These are phyloP conservation scores for Leptodontidium sp. DNA, from an alignment of 2,329 filamentous ascomycete species.

Conservation along the genomic window DNA sequence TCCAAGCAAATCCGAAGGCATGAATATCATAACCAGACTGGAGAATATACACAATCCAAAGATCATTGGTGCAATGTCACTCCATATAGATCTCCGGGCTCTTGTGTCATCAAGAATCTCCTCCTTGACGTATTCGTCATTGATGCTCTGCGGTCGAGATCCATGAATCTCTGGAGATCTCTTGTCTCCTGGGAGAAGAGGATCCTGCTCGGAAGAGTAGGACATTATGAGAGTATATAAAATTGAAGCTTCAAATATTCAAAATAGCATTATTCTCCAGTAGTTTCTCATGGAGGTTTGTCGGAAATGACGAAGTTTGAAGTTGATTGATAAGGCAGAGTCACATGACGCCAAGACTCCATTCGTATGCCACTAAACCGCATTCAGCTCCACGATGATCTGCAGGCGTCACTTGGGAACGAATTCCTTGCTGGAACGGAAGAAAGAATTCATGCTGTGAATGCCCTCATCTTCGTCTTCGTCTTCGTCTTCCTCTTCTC, in stretches of 20 bases:
- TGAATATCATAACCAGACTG: constrained; percentile 31
- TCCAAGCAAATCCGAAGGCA: constrained; percentile 20
- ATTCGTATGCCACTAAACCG: constrained; percentile 18
- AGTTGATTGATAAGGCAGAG: constrained; percentile 14
- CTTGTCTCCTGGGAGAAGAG: constrained; percentile 42
- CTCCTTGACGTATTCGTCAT: constrained; percentile 23
- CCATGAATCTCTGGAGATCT: constrained; percentile 43
- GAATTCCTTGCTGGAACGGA: constrained; percentile 23
- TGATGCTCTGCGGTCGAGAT: constrained; percentile 38
- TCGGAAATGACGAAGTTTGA: constrained; percentile 12
- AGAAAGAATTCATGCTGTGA: constrained; percentile 28
- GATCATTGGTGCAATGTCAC: constrained; percentile 23
- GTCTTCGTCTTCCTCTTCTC: constrained; percentile 31
- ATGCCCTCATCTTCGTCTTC: constrained; percentile 34
- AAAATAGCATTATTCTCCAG: no score
- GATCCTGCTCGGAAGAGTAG: constrained; percentile 42
- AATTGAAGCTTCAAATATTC: background rate
- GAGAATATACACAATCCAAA: constrained; percentile 33
- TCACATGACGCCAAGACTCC: constrained; percentile 6
- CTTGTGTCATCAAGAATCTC: background rate
- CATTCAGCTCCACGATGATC: constrained; percentile 15
- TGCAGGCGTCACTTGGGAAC: constrained; percentile 20
- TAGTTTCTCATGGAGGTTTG: background rate
- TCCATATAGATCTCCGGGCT: background rate
- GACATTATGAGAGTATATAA: constrained; percentile 29